phyloP scores from a whole-genome alignment of 805 yeast genomes.

The Candida berthetii region DNA sequence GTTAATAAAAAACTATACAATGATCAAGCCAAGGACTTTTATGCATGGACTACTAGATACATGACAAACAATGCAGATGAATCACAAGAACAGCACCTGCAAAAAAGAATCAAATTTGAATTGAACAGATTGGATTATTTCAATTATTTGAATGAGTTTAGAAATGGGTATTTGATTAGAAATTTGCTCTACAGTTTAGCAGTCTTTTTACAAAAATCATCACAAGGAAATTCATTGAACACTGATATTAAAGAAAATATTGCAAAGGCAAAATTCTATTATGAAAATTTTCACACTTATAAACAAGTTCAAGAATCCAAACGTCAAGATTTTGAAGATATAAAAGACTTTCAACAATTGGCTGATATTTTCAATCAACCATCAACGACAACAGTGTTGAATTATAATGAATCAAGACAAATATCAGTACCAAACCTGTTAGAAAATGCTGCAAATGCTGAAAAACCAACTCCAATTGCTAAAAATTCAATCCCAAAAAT shows the following conservation, averaged over 20 bases:
- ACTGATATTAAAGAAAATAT: background rate
- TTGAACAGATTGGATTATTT: constrained; percentile 39
- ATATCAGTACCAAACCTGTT: background rate
- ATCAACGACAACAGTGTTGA: background rate
- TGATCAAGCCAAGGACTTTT: constrained; percentile 7
- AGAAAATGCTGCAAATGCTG: background rate
- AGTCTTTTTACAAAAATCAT: constrained; percentile 4
- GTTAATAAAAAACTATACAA: constrained; percentile 8
- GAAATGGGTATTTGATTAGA: constrained; percentile 17
- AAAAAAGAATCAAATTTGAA: constrained; percentile 33
- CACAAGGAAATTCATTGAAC: background rate
- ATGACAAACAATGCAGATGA: background rate
- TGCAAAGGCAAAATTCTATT: constrained; percentile 8
- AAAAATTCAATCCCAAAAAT: constrained; percentile 1
- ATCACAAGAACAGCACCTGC: constrained; percentile 26
- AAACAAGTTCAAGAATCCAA: constrained; percentile 5
- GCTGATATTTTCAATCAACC: background rate
- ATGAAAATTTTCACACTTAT: constrained; percentile 8
- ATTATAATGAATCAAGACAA: background rate
- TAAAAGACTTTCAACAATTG: background rate
- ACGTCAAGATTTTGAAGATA: constrained; percentile 2
- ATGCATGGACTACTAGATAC: background rate
- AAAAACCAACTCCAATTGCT: constrained; percentile 1
- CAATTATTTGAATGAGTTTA: constrained; percentile 27
- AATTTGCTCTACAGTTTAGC: constrained; percentile 8